Base-by-base conservation (phyloP, 805 yeast genomes). In the Kodamaea laetipori region DNA sequence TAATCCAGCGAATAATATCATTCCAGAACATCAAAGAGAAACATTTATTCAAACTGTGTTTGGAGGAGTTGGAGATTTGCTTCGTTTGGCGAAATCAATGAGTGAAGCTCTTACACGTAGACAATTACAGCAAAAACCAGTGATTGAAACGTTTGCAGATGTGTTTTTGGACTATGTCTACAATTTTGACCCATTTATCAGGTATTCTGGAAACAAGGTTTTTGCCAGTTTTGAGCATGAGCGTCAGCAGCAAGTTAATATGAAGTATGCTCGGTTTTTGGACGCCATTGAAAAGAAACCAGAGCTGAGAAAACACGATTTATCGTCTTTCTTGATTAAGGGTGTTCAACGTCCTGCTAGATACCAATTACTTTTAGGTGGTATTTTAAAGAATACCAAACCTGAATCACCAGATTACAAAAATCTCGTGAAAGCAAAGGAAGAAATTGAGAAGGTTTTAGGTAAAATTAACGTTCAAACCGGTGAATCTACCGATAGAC, bases 261-360 rank as follows among this genome's bases (percentile, higher is more conserved):
- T 95, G 37, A 78, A 86, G 48, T 92, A 94, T 70, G 90, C 95
- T n/a, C 73, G 94, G 57, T 94, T 94, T 63, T 87, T 92, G 45
- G 96, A 88, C 57, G 97, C 89, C 45, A 86, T 90, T 4, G 95
- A 87, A 55, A 80, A 88, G 56, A 72, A 85, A 51, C 88, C 88
- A 3, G 96, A 87, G 69, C 80, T 89, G 27, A 78, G 96, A 56
- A 87, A 90, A 66, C 80, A 92, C 47, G 97, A 95, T 64, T 82
- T 94, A 42, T 86, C 92, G 18, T 94, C 98, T 0, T 94, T 90
- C 57, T 74, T 94, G 50, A 88, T 96, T 5, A 95, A 92, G 58
- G 97, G 98, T 40, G 90, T 96, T 2, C 90, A 97, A 11, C 79
- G 99, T 61, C 90, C 97, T 24, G 98, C 97, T 7, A 75, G 98